phyloP scores from a whole-genome alignment of 179 eudicot genomes.

The Beta corolliflora region DNA sequence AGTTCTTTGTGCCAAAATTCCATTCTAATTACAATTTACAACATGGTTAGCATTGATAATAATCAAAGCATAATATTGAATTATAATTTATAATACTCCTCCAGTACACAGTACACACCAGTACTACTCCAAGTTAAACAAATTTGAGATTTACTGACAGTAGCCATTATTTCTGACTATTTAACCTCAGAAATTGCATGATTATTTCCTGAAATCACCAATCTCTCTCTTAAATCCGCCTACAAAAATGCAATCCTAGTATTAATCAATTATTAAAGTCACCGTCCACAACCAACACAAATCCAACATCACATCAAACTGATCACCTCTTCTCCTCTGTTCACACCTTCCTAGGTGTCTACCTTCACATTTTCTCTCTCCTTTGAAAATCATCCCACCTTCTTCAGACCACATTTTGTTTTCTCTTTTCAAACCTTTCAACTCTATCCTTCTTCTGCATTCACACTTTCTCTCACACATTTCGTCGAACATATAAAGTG shows the following conservation, averaged over 20 bases:
- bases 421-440: constrained; percentile 30
- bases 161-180: too few relatives aligned
- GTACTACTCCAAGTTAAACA: too few relatives aligned
- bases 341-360: constrained; percentile 32
- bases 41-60: too few relatives aligned
- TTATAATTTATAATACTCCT: too few relatives aligned
- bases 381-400: constrained; percentile 26
- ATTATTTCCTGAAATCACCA: background rate
- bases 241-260: background rate
- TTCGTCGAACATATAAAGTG: constrained; percentile 32
- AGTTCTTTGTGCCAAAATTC: too few relatives aligned
- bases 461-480: constrained; percentile 43
- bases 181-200: background rate
- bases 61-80: too few relatives aligned
- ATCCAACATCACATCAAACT: constrained; percentile 15
- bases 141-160: too few relatives aligned
- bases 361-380: constrained; percentile 24
- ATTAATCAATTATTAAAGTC: background rate
- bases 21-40: too few relatives aligned
- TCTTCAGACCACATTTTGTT: background rate
- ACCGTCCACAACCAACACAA: constrained; percentile 18
- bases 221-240: too few relatives aligned
- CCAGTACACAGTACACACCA: too few relatives aligned
- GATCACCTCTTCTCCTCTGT: background rate
- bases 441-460: constrained; percentile 26